Evolutionary conservation across 2,329 filamentous ascomycete species (phyloP).

Genomic region (Aspergillus awamori): DNA sequence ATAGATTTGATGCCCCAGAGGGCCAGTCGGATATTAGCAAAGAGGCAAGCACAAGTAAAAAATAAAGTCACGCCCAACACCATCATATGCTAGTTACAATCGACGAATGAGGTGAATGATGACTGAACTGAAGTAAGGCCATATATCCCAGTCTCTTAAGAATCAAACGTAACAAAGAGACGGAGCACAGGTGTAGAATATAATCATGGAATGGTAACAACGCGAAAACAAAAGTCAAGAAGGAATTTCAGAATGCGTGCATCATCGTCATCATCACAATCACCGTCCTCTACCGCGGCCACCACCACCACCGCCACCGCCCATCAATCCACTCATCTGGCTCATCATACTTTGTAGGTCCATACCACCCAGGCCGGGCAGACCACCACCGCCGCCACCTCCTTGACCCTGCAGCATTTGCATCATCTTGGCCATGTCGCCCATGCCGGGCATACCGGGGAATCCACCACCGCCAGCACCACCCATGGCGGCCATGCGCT

Average conservation of each 20-base stretch:
- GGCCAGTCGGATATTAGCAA: background rate
- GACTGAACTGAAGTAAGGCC: background rate
- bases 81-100: constrained; percentile 19
- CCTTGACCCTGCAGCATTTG: constrained; percentile 87
- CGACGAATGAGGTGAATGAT: constrained; percentile 13
- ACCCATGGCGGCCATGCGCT: constrained; percentile 89
- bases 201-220: constrained; percentile 10
- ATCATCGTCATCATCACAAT: constrained; percentile 23
- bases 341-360: constrained; percentile 75
- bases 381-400: constrained; percentile 66
- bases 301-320: constrained; percentile 48
- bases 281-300: constrained; percentile 37
- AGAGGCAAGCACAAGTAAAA: constrained; percentile 2
- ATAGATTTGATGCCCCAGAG: background rate
- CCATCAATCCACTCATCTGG: constrained; percentile 69
- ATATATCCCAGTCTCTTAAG: background rate
- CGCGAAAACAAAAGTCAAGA: constrained; percentile 23
- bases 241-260: constrained; percentile 11
- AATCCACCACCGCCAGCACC: constrained; percentile 63
- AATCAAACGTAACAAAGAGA: background rate
- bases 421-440: constrained; percentile 89
- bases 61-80: constrained; percentile 23
- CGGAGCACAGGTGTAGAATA: background rate
- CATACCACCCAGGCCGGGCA: constrained; percentile 61
- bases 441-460: constrained; percentile 76